phyloP scores from a whole-genome alignment of 805 yeast species.

The Pichia manshurica region DNA sequence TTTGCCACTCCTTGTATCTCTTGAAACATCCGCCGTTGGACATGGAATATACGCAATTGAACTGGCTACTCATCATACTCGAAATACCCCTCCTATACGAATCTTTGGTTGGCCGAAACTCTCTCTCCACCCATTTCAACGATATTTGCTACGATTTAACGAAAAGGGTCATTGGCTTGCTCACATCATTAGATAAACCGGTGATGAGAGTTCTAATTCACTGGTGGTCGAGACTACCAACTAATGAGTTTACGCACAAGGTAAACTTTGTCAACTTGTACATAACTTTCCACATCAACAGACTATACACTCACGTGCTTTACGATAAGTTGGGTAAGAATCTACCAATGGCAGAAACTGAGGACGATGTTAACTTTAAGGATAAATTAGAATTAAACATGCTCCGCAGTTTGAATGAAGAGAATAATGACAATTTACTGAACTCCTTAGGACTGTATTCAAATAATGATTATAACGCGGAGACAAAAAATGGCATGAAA shows the following conservation, averaged over 20 bases:
- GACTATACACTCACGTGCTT: slow-evolving; percentile 37
- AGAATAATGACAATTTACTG: slow-evolving; percentile 4
- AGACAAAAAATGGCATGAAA: slow-evolving; percentile 22
- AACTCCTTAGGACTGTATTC: not conserved
- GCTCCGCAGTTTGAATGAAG: not conserved
- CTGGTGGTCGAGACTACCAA: slow-evolving; percentile 46
- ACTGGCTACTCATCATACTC: slow-evolving; percentile 59
- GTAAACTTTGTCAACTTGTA: slow-evolving; percentile 70
- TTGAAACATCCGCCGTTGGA: slow-evolving; percentile 45
- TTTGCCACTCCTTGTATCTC: slow-evolving; percentile 46
- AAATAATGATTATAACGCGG: not conserved
- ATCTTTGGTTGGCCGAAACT: slow-evolving; percentile 32
- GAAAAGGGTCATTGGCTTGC: slow-evolving; percentile 62
- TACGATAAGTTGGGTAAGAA: slow-evolving; percentile 19
- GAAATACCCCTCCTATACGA: slow-evolving; percentile 61
- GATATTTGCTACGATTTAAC: slow-evolving; percentile 60
- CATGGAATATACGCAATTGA: slow-evolving; percentile 38
- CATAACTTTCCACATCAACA: slow-evolving; percentile 67
- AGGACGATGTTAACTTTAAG: slow-evolving; percentile 30
- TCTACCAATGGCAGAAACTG: slow-evolving; percentile 13
- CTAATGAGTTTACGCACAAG: slow-evolving; percentile 41
- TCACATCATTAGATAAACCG: slow-evolving; percentile 44
- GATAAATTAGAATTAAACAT: slow-evolving; percentile 8
- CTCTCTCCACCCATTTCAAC: slow-evolving; percentile 42
- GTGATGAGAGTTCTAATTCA: slow-evolving; percentile 41